Conservation (phyloP, 768 basidiomycete genomes). For the Tylopilus subfusipes region DNA sequence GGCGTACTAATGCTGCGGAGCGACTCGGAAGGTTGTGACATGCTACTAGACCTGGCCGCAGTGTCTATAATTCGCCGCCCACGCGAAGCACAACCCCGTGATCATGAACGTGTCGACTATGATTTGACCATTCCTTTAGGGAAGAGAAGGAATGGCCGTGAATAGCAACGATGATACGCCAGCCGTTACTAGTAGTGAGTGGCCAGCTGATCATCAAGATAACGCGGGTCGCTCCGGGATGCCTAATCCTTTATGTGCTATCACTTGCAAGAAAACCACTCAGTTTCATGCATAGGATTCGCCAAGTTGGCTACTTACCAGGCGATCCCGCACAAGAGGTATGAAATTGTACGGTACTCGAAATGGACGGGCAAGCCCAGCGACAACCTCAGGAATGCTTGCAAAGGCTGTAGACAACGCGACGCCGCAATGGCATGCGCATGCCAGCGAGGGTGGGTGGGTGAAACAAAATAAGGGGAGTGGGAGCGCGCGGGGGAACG, state of each 20-base stretch:
- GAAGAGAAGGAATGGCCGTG: neutral
- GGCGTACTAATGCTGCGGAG: constrained; percentile 2
- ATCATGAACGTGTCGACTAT: constrained; percentile 1
- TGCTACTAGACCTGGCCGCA: neutral
- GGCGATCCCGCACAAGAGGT: no score
- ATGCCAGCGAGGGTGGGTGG: no score
- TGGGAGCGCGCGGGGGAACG: no score
- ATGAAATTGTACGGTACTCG: no score
- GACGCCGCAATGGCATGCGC: no score
- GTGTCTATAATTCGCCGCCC: constrained; percentile 1
- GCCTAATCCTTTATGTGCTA: neutral
- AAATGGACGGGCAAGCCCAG: no score
- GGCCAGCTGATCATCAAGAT: neutral
- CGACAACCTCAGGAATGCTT: no score
- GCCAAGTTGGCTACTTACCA: no score
- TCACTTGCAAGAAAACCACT: neutral
- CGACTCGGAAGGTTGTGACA: constrained; percentile 1
- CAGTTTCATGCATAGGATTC: no score
- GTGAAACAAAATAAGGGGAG: no score
- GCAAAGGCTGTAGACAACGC: no score
- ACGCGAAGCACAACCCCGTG: neutral
- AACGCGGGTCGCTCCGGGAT: no score
- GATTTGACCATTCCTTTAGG: neutral
- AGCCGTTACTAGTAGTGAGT: neutral
- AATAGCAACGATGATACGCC: neutral